These are phyloP conservation scores for Blastocystis hominis DNA, from an alignment of 352 stramenopile species.

Conservation along the genomic window DNA sequence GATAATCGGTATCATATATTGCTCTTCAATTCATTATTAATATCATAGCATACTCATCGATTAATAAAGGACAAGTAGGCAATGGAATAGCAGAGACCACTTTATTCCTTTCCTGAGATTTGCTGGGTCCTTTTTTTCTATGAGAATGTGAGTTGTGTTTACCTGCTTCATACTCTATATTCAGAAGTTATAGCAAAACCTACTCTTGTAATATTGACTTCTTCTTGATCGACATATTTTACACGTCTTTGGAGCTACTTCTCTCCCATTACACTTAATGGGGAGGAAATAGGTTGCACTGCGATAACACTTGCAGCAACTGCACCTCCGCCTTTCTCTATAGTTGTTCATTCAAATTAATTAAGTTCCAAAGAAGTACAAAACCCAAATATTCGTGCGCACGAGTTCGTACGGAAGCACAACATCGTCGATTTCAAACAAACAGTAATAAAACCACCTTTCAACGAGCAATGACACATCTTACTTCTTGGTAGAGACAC, in stretches of 20 bases:
- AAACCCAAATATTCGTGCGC: neutral
- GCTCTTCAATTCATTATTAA: neutral
- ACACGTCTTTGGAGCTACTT: neutral
- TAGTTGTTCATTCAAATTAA: neutral
- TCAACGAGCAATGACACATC: neutral
- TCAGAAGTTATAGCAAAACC: neutral
- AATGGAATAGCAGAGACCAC: neutral
- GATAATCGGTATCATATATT: too few relatives aligned
- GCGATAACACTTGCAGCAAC: neutral
- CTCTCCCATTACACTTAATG: neutral
- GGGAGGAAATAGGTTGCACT: neutral
- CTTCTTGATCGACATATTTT: neutral
- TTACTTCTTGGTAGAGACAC: conserved; percentile 59
- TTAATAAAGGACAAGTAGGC: neutral
- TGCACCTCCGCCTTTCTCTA: neutral
- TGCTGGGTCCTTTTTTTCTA: neutral
- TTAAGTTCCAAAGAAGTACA: neutral
- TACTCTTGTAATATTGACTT: neutral
- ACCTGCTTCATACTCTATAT: neutral
- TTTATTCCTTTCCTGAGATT: neutral
- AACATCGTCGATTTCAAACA: neutral
- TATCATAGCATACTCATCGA: neutral
- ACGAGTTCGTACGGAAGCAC: neutral
- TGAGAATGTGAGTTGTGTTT: too few relatives aligned
- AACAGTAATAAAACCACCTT: conserved; percentile 2